phyloP scores from a whole-genome alignment of 2,329 filamentous ascomycete species.

The Alternaria dauci region DNA sequence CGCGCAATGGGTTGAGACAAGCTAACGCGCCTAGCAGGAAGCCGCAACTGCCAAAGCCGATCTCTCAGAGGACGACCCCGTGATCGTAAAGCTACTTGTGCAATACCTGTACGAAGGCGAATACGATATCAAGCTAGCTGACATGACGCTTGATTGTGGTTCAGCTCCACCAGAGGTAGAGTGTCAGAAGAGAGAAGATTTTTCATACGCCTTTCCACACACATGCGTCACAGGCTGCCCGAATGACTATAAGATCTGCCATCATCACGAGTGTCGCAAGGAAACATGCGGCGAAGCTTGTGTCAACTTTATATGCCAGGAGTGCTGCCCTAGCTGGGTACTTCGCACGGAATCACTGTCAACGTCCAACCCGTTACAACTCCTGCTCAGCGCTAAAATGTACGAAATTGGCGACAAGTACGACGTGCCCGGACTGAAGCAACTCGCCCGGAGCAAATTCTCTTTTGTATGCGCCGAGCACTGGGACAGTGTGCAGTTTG shows the following conservation, averaged over 20 bases:
- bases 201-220: neutral
- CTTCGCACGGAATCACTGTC: neutral
- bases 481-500: conserved; percentile 35
- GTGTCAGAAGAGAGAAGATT: no score
- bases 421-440: neutral
- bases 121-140: conserved; percentile 5
- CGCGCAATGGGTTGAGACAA: neutral
- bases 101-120: conserved; percentile 31
- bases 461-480: neutral
- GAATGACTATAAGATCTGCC: no score
- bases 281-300: neutral
- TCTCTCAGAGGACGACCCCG: conserved; percentile 24
- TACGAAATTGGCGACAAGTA: conserved; percentile 28
- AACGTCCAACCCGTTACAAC: neutral
- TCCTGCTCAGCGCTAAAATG: conserved; percentile 16
- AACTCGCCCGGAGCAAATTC: neutral
- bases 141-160: neutral
- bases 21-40: neutral
- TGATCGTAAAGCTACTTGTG: conserved; percentile 16
- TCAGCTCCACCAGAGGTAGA: no score
- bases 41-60: conserved; percentile 7
- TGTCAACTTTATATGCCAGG: neutral
- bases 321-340: neutral
- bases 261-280: neutral
- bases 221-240: neutral